Evolutionary conservation across 1,139 yeast genomes (phyloP), one percentile per base, ranked within the genome.

Genomic region (Hansenula sp.): DNA sequence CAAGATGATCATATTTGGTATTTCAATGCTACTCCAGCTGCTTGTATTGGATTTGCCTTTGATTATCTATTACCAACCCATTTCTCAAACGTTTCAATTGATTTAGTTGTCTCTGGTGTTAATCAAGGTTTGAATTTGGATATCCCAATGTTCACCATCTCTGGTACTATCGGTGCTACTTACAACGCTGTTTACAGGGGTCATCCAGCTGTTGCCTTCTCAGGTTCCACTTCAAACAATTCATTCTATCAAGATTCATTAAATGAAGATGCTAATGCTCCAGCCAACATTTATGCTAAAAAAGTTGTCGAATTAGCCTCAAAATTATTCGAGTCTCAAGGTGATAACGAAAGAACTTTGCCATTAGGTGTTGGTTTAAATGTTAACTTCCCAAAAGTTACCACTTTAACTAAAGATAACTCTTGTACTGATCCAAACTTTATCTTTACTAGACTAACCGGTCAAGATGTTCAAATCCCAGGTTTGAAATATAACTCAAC

Each of bases 381-480:
- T 51, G 73, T 76, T 45, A 75, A 75, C 61, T 64, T 74, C 59
- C 79, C 79, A 39, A 58, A 58, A 21, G 76, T 70, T 28, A 74
- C 75, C 2, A 48, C 61, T 47, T 62, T 61, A 33, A 54, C 65
- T n/a, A 38, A 47, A 24, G 55, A 59, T 33, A 60, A 60, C 18
- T 16, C 32, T 33, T 76, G 79, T 58, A 48, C 57, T 34, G 61
- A 65, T 44, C 77, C 77, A 17, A 53, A 51, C 31, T 75, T 67
- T 59, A 61, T 65, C 31, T 63, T 61, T 44, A 59, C 77, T 24
- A 66, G 77, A 51, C 45, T 74, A 42, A 57, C 74, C 25, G 75
- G 77, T 24, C 58, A 62, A 21, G 65, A 64, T 36, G 64, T 70
- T 31, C 8, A 12, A 1, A 38, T 46, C 10, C 42, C 49, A 15